Evolutionary conservation across 495 filamentous ascomycete genomes (phyloP), one percentile per base, ranked within the genome.

Genomic region (Penicillium goetzii): DNA sequence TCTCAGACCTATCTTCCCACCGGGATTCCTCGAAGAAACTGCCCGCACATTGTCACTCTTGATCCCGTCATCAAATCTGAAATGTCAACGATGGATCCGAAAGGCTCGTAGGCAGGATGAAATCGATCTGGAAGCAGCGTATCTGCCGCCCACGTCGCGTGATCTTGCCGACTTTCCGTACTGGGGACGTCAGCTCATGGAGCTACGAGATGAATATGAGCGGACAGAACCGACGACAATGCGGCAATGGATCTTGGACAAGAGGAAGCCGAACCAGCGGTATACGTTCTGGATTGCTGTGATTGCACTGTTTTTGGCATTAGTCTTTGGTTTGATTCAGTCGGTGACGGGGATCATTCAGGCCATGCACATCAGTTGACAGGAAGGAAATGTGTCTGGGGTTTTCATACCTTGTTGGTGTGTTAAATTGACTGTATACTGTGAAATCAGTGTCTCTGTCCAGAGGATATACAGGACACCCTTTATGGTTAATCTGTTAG

Each of bases 21-120:
- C 62, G 28, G 66, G 60, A 1, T 58, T 71, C 36, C 60, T 73
- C 33, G 54, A 64, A 34, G 70, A 73, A 59, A 71, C 70, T 3
- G 38, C 68, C 23, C 54, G 54, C 21, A 69, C 71, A 6, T 25
- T 72, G 2, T 60, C 67, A 40, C 63, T 72, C 12, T 66, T 73
- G 33, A 60, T 73, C 60, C 71, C 70, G 9, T 59, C 49, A 36
- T 63, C 49, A 43, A 59, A 58, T 40, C 52, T 60, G 6, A 49
- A 59, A 45, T 67, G 45, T 58, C 67, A 56, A 52, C 60, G 55
- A 9, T 68, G 52, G 68, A 45, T 60, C 25, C 64, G 53, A 15
- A 55, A 55, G 47, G 55, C 53, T 54, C 66, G 59, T 32, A 28
- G 19, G 28, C 34, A 56, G 19, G 50, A 58, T n/a, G 43, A 59